A percentile compares a stretch with the other conserved stretches of the same genome.
Evolutionary conservation across 108 stramenopile genomes (phyloP).

Genomic region (Nitzschia sp.): DNA sequence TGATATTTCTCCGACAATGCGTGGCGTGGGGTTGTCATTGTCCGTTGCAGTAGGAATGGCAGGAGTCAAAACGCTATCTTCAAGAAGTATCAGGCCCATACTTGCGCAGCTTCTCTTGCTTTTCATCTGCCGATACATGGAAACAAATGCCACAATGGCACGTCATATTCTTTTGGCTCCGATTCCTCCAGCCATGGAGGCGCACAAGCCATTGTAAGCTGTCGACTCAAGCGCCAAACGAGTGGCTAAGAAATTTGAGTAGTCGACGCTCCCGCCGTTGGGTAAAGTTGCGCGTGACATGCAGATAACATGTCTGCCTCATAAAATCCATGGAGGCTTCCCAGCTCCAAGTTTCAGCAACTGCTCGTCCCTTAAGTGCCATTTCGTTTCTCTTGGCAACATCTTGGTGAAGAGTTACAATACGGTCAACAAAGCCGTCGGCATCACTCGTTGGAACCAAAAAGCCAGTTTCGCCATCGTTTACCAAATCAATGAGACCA

Average conservation of each 20-base stretch:
- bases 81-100: neutral
- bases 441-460: conserved; percentile 55
- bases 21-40: neutral
- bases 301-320: neutral
- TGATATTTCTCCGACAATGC: neutral
- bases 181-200: neutral
- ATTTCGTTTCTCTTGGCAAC: conserved; percentile 48
- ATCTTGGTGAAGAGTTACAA: conserved; percentile 37
- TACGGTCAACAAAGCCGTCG: conserved; percentile 41
- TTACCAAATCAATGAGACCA: conserved; percentile 78
- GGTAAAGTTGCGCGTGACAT: neutral
- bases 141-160: conserved; percentile 8
- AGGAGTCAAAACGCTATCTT: neutral
- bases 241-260: too few species aligned
- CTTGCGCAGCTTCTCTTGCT: conserved; percentile 5
- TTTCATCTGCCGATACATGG: conserved; percentile 4
- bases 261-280: neutral
- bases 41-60: neutral
- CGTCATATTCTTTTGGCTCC: conserved; percentile 19
- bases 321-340: conserved; percentile 68
- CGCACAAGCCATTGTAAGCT: neutral
- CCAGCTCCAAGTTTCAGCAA: conserved; percentile 87
- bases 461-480: conserved; percentile 66
- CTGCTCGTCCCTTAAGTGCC: conserved; percentile 69
- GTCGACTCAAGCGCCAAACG: too few species aligned